Base-by-base conservation (phyloP, 2,329 filamentous ascomycete species). In the Cytospora leucostoma region DNA sequence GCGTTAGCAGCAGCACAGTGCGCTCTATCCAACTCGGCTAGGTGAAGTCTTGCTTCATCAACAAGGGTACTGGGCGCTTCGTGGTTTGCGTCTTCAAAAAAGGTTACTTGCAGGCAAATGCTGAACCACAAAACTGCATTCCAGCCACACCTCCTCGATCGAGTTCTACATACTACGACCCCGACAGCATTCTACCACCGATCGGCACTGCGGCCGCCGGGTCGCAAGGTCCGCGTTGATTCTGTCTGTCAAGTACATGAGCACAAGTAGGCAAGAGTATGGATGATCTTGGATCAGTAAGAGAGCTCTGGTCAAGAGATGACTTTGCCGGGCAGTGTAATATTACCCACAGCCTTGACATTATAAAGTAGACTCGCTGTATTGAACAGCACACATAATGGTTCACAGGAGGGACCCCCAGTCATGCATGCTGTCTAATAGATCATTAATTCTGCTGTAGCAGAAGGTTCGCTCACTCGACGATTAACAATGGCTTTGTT, bases 1-100 rank as follows among this genome's bases (percentile, higher is more conserved):
- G 55, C 38, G n/a, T 52, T 50, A n/a, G 38, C 44, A 53, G 12
- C 19, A 55, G 50, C 56, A 63, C 56, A 63, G 61, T 63, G 56
- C 44, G 40, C 40, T 51, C 32, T 6, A 11, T 19, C 32, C 12
- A n/a, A 7, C 52, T 51, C 51, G 50, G 53, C 56, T 59, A 44
- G 27, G 19, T 38, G 19, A 55, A 51, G 59, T 35, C 27, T 61
- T 61, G 59, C 15, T 12, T 47, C 44, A 21, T 47, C n/a, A 47
- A n/a, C 44, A 47, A 12, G 10, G 12, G 44, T 10, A 47, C 10
- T 47, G 44, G 44, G 21, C 21, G 44, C n/a, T 19, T 47, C 8
- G 4, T 47, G 40, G 40, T 19, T 13, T 19, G 17, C 40, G 19
- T 19, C 44, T 47, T 12, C 17, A 47, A 47, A 40, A 47, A 33